These are phyloP conservation scores for Plantago major DNA, from an alignment of 257 asterid genomes.

Conservation along the genomic window DNA sequence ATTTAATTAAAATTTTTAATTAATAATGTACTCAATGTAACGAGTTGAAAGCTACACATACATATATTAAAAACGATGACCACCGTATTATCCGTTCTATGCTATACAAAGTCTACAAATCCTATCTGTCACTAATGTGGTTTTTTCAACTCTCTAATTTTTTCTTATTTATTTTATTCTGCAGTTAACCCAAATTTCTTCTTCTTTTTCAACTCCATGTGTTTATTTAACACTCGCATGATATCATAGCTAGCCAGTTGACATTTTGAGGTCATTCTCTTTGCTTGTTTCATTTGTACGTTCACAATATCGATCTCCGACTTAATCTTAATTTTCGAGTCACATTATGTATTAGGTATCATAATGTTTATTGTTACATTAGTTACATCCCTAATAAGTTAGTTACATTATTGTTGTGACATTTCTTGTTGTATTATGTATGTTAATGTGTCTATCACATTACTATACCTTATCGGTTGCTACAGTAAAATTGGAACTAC, in stretches of 20 bases:
- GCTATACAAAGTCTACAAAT: slow-evolving; percentile 28
- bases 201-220: slow-evolving; percentile 30
- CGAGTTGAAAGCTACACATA: slow-evolving; percentile 2
- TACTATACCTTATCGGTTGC: too few relatives aligned
- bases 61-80: slow-evolving; percentile 16
- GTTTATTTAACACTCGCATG: slow-evolving; percentile 12
- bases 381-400: too few relatives aligned
- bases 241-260: slow-evolving; percentile 29
- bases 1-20: too few relatives aligned
- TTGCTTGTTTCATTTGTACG: slow-evolving; percentile 6
- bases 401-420: too few relatives aligned
- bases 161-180: slow-evolving; percentile 6
- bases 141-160: slow-evolving; percentile 23
- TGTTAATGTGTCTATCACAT: too few relatives aligned
- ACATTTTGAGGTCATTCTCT: slow-evolving; percentile 32
- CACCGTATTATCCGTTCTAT: slow-evolving; percentile 30
- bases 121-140: slow-evolving; percentile 26
- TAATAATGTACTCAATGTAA: neutral
- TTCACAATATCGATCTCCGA: neutral
- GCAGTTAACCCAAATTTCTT: slow-evolving; percentile 8
- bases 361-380: too few relatives aligned
- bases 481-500: too few relatives aligned
- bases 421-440: neutral
- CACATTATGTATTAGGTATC: too few relatives aligned
- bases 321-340: too few relatives aligned